phyloP scores from a whole-genome alignment of 805 yeast genomes.

The Gaillardinia entomophila region DNA sequence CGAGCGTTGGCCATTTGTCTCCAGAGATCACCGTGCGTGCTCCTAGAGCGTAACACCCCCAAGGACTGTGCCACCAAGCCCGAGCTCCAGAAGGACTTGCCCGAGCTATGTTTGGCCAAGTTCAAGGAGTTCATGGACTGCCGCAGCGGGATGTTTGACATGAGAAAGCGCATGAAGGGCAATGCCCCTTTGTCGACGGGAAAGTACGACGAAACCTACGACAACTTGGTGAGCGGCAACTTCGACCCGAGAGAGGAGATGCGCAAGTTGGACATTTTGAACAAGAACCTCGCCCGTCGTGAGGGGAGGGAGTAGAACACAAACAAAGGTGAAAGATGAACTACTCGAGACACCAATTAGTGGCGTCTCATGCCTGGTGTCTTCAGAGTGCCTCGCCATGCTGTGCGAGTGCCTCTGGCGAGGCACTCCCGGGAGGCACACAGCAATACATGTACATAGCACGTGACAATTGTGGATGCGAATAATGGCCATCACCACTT shows the following conservation, averaged over 20 bases:
- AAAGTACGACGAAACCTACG: conserved; percentile 82
- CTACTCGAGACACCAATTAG: no score
- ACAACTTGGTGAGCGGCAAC: conserved; percentile 71
- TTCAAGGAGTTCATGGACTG: conserved; percentile 85
- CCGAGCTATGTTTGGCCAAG: conserved; percentile 83
- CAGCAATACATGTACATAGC: no score
- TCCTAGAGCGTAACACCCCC: conserved; percentile 85
- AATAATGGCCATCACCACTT: no score
- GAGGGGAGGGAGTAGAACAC: no score
- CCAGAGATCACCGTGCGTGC: conserved; percentile 94
- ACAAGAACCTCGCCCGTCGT: conserved; percentile 47
- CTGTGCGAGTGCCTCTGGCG: no score
- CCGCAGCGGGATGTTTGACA: conserved; percentile 83
- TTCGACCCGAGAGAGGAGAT: conserved; percentile 80
- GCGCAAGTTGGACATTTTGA: conserved; percentile 58
- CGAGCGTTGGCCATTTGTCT: conserved; percentile 94
- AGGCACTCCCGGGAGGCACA: no score
- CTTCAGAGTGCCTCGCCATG: conserved; percentile 1
- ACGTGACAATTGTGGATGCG: no score
- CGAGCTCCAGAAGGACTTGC: conserved; percentile 66
- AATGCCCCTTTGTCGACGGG: conserved; percentile 94
- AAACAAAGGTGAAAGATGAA: no score
- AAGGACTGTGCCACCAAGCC: conserved; percentile 82
- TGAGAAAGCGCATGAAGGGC: conserved; percentile 87
- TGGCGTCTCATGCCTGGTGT: no score